Base-by-base conservation (phyloP, 1,284 basidiomycete genomes). In the Tilletia indica region DNA sequence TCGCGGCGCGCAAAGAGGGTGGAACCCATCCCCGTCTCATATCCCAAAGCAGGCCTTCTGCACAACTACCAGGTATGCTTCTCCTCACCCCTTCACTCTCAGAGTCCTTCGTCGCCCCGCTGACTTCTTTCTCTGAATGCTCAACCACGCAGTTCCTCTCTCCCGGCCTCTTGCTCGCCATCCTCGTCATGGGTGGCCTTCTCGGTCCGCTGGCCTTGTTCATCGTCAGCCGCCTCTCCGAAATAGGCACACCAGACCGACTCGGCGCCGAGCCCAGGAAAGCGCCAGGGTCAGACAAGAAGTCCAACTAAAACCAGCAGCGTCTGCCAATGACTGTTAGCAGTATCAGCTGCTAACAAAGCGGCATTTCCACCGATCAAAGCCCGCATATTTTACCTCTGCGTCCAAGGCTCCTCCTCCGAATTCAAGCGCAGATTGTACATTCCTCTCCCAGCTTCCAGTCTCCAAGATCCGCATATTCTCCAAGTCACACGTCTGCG, bases 261-360 rank as follows among this genome's bases (percentile, higher is more conserved):
- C 61, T 64, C 61, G 61, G 61, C 61, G 61, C 61, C 3, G 61
- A 64, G 38, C 61, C 61, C 14, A 38, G 61, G 38, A 64, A 64
- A 64, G 36, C 61, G 39, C 61, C 61, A 25, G 61, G 61, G 9
- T 64, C 61, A 4, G 61, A 64, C 34, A 64, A 64, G 61, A 64
- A 64, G 61, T 36, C 51, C 19, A 25, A 25, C n/a, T 54, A 19
- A 54, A 19, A 19, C 25, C 25, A 31, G 25, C 25, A 31, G 25
- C 25, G 25, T 31, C 25, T 31, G 25, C 25, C 2, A 31, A 31
- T 31, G 25, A 31, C 25, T 31, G 25, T 31, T 31, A 31, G 25
- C 25, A 31, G 25, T 31, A 31, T 31, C 25, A 31, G 25, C 25
- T 31, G 25, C 25, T 31, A 31, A 31, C 25, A 31, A 31, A 31